Evolutionary conservation across 192 early-diverging fungal species (phyloP), one percentile per base, ranked within the genome.

Genomic region (Spizellomyces sp.): DNA sequence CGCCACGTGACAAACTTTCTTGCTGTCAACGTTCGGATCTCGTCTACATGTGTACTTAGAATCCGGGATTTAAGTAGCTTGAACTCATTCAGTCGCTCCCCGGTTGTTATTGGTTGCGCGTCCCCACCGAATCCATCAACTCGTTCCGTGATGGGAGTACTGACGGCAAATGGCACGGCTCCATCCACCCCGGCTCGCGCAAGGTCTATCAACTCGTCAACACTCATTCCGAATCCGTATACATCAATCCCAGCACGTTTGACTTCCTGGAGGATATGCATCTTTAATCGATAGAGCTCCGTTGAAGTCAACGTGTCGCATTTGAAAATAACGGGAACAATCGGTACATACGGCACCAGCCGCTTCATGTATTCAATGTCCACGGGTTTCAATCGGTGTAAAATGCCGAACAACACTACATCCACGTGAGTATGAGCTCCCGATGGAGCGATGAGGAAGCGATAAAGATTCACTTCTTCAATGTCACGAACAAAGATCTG

Each of bases 251-350:
- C 78, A 48, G 85, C 71, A 43, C 81, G 70, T 22, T 67, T 50
- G 1, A 90, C 58, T 14, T 77, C 78, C 47, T 84, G 77, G 48
- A 92, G 61, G 0, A 90, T 62, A 47, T 74, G 61, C 4, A 72
- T 64, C 61, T 87, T 90, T 27, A 90, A 75, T 8, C 77, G 65
- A 57, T 80, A 83, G 10, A 88, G 75, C 56, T 90, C 81, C 48
- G 79, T 62, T n/a, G 74, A 67, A 4, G 72, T 69, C 55, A 87
- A 70, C 4, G 86, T 83, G 72, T 92, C 91, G 59, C 80, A 79
- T 68, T 92, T 92, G 48, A 87, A 52, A 43, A 92, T 88, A 48
- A 92, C 81, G 4, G 91, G 91, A 14, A 92, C 78, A 12, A 92
- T 77, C 45, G 83, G 86, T 17, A 88, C 80, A 10, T 83, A 79